phyloP scores from a whole-genome alignment of 1,139 yeast genomes.

The Casaregolazyma suthepensis region DNA sequence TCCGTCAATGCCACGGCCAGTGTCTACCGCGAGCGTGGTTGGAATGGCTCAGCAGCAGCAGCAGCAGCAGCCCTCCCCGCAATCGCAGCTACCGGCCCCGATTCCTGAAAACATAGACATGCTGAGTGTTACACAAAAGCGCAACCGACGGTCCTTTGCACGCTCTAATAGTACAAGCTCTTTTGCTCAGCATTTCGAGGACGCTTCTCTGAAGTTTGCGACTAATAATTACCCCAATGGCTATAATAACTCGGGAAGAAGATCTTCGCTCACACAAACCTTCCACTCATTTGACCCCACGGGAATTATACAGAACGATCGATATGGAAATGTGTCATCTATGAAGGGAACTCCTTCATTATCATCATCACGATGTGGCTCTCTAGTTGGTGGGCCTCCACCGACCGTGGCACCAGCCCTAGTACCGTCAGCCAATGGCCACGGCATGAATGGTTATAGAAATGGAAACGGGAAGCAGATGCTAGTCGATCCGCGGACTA shows the following conservation, averaged over 20 bases:
- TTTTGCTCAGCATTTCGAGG: conserved; percentile 3
- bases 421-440: background rate
- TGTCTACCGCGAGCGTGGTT: background rate
- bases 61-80: conserved; percentile 1
- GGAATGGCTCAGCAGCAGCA: background rate
- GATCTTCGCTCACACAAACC: background rate
- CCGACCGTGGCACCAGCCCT: conserved; percentile 2
- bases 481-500: background rate
- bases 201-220: background rate
- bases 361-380: conserved; percentile 1
- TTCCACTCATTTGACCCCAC: background rate
- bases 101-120: conserved; percentile 23
- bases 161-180: conserved; percentile 3
- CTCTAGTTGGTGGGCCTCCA: background rate
- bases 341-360: background rate
- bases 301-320: background rate
- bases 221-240: background rate
- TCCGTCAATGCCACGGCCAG: conserved; percentile 5
- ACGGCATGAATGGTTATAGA: conserved; percentile 2
- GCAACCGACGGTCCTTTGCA: conserved; percentile 16
- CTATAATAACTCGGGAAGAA: background rate
- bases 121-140: conserved; percentile 24
- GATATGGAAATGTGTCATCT: conserved; percentile 6
- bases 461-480: background rate
- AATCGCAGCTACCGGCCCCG: conserved; percentile 1